Evolutionary conservation across 1,284 basidiomycete species (phyloP).

Genomic region (Vanrija pseudolonga): DNA sequence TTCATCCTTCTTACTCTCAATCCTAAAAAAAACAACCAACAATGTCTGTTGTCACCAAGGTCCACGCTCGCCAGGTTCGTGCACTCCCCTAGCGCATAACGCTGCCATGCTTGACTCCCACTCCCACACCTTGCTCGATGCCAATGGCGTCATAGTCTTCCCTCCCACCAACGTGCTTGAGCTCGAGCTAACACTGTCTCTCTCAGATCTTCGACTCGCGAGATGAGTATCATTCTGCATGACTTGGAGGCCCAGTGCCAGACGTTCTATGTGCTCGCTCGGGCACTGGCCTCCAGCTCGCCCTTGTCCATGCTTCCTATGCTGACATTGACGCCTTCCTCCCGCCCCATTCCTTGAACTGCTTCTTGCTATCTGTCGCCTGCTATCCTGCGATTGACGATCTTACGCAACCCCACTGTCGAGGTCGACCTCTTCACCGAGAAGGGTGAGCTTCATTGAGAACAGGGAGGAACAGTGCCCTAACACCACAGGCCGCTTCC

Average conservation of each 20-base stretch:
- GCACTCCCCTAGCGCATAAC: background rate
- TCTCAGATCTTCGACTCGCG: constrained; percentile 94
- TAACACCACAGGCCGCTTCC: constrained; percentile 70
- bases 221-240: constrained; percentile 52
- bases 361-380: background rate
- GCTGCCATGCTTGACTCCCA: background rate
- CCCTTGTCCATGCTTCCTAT: background rate
- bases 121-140: background rate
- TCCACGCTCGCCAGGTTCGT: constrained; percentile 78
- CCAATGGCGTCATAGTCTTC: too few species aligned
- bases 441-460: constrained; percentile 60
- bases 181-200: constrained; percentile 5
- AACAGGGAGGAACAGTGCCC: constrained; percentile 11
- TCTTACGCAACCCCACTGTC: constrained; percentile 74
- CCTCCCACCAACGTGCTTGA: background rate
- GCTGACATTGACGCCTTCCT: constrained; percentile 22
- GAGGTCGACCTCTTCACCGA: constrained; percentile 88
- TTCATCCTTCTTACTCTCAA: background rate
- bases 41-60: constrained; percentile 78
- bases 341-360: background rate
- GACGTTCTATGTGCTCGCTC: constrained; percentile 2
- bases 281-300: background rate
- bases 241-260: background rate
- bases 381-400: constrained; percentile 18
- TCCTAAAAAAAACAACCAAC: constrained; percentile 30